Evolutionary conservation across 1,284 basidiomycete genomes (phyloP), one percentile per base, ranked within the genome.

Genomic region (Microbotryum lychnidis-dioicae): DNA sequence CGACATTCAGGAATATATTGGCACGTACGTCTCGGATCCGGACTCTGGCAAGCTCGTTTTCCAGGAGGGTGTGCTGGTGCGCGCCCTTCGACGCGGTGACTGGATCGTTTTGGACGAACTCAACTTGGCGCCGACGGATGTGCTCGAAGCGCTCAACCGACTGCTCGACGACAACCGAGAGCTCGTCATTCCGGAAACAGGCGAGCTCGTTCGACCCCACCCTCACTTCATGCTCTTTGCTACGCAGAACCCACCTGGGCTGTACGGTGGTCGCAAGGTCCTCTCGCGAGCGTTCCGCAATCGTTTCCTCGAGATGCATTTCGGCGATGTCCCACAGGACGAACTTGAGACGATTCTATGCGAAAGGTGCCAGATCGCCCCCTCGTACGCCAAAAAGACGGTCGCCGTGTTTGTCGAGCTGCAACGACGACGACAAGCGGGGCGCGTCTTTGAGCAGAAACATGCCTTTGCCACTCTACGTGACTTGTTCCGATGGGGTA

Each of bases 71-170:
- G 78, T 97, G 2, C 82, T 99, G 37, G 91, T 98, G 44, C 89
- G 87, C 54, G 96, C 96, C 6, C 81, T 98, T 23, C 85, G 93
- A 29, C 80, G 85, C 50, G 96, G 96, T 16, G 87, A 97, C 74
- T 99, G 96, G 96, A 91, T 99, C 65, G 96, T 98, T 6, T 81
- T 99, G 42, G 96, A 99, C 73, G 96, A 99, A 75, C 81, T 99
- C 66, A 99, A 99, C 75, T 78, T 99, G 50, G 96, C 96, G 1
- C 96, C 96, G 0, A 97, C 93, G 8, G 96, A 98, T 71, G 96
- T 99, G 2, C 82, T 99, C 21, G 96, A 99, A 76, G 96, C 96
- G 1, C 82, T 98, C 33, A 99, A 99, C 75, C 86, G 96, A 53
- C 80, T 99, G 16, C 81, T 99, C 31, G 96, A 98, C 73, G 96